Percentiles rank a stretch among this genome's conserved stretches.
Conservation (phyloP, 2,329 filamentous ascomycete genomes). For the Fusarium papillatum region DNA sequence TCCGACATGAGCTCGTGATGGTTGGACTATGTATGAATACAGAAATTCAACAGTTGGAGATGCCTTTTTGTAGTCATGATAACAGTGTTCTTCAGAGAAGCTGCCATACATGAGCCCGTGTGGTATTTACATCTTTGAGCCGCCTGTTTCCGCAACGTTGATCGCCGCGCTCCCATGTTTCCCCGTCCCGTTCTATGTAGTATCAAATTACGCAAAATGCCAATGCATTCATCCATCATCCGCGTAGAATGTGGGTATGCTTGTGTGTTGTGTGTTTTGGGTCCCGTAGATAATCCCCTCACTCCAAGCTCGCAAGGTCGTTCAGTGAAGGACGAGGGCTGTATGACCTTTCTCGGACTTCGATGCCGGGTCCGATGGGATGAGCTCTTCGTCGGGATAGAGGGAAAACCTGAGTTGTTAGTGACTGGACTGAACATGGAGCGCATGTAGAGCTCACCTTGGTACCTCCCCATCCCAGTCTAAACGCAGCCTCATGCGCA, state of each 20-base stretch:
- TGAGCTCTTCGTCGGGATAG: slow-evolving; percentile 72
- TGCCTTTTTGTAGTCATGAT: neutral
- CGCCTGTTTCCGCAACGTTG: slow-evolving; percentile 22
- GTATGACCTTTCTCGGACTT: slow-evolving; percentile 76
- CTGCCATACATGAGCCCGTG: slow-evolving; percentile 13
- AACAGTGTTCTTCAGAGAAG: neutral
- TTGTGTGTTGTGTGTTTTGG: neutral
- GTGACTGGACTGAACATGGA: neutral
- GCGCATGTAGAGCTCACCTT: slow-evolving; percentile 70
- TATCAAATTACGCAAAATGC: slow-evolving; percentile 40
- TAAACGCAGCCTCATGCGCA: slow-evolving; percentile 94
- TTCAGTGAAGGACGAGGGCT: slow-evolving; percentile 70
- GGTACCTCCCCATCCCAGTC: slow-evolving; percentile 93
- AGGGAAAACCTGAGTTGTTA: slow-evolving; percentile 66
- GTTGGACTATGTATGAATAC: neutral
- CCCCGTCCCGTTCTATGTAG: slow-evolving; percentile 40
- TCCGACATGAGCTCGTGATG: slow-evolving; percentile 20
- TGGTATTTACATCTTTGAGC: slow-evolving; percentile 41
- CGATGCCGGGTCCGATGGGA: slow-evolving; percentile 85
- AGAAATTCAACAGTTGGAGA: neutral
- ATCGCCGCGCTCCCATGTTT: slow-evolving; percentile 30
- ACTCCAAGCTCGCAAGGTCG: slow-evolving; percentile 79
- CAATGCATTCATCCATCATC: slow-evolving; percentile 31
- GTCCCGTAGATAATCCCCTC: slow-evolving; percentile 24
- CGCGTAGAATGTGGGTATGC: neutral